Base-by-base conservation (phyloP, 306 rosid species). In the Spatholobus suberectus region DNA sequence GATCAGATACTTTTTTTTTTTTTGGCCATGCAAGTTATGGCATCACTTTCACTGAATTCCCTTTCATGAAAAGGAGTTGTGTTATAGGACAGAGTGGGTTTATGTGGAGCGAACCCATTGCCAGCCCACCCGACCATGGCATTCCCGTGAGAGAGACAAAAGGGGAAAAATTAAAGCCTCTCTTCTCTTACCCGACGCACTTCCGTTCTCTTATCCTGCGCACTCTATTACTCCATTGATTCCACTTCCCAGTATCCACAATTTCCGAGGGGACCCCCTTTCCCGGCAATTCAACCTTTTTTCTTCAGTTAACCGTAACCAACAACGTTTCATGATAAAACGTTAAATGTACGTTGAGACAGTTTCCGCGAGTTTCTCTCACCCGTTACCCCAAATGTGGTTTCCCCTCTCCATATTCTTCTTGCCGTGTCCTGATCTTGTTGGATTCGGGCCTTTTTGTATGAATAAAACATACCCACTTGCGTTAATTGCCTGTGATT, bases 51-150 rank as follows among this genome's bases (percentile, higher is more conserved):
- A 80, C 23, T 79, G 87, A 87, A 86, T 86, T 90, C 86, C 81
- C 86, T 86, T 86, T 90, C 88, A 81, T 86, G 93, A 89, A 72
- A 88, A 88, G 63, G 86, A 85, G 89, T 82, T 77, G 82, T 61
- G 83, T 83, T 65, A 83, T 71, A 66, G 57, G 85, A 76, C 85
- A 82, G 32, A 82, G 88, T 85, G 91, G 88, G 90, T 82, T 83
- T 83, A 83, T 80, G 86, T 79, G 79, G 85, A 88, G 92, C 73
- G 81, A 87, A 89, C 90, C 89, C 87, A 83, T 86, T 91, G 92
- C 94, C 93, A 90, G 87, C 97, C 91, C 92, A 88, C 75, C 80
- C 82, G 98, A 94, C 92, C 93, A 82, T 90, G 94, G 92, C 94
- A 86, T 84, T 91, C 96, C 63, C 92, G 97, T 92, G 99, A 90